Conservation (phyloP, 495 filamentous ascomycete species). For the Acidomyces sp. region DNA sequence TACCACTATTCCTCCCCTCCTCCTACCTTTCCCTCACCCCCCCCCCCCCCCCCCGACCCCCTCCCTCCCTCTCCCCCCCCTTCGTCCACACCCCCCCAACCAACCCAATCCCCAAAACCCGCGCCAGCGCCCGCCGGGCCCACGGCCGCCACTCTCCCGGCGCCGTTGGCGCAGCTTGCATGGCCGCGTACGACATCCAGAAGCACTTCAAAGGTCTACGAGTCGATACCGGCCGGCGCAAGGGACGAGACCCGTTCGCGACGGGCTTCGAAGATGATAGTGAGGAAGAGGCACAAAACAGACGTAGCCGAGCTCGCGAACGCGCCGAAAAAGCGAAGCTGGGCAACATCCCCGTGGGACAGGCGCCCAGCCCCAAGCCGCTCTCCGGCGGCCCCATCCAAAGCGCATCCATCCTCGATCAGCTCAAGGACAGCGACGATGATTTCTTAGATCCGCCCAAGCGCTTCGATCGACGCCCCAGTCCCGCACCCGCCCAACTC, state of each 20-base stretch:
- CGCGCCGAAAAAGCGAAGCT: slow-evolving; percentile 3
- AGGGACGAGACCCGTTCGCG: slow-evolving; percentile 16
- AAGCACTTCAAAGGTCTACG: slow-evolving; percentile 15
- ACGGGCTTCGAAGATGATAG: slow-evolving; percentile 21
- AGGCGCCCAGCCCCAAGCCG: background rate
- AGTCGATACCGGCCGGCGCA: slow-evolving; percentile 16
- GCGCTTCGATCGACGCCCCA: slow-evolving; percentile 14
- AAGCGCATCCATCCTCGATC: background rate
- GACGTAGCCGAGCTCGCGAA: slow-evolving; percentile 8
- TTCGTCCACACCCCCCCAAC: too few species aligned
- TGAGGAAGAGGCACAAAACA: slow-evolving; percentile 9
- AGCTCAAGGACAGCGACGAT: slow-evolving; percentile 10
- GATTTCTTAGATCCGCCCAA: slow-evolving; percentile 5
- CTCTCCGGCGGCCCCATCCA: background rate
- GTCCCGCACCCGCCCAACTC: slow-evolving; percentile 12
- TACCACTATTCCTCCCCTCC: too few species aligned
- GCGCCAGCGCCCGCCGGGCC: too few species aligned
- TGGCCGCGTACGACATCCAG: slow-evolving; percentile 20
- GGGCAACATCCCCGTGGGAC: slow-evolving; percentile 1
- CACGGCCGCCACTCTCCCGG: background rate
- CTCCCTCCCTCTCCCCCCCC: too few species aligned
- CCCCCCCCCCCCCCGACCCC: too few species aligned
- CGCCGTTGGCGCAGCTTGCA: slow-evolving; percentile 2
- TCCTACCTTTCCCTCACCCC: too few species aligned
- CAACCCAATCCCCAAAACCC: too few species aligned